Percentiles rank a stretch among this genome's conserved stretches.
These are phyloP conservation scores for Schizothecium vesticola DNA, from an alignment of 495 filamentous ascomycete genomes.

Conservation along the genomic window DNA sequence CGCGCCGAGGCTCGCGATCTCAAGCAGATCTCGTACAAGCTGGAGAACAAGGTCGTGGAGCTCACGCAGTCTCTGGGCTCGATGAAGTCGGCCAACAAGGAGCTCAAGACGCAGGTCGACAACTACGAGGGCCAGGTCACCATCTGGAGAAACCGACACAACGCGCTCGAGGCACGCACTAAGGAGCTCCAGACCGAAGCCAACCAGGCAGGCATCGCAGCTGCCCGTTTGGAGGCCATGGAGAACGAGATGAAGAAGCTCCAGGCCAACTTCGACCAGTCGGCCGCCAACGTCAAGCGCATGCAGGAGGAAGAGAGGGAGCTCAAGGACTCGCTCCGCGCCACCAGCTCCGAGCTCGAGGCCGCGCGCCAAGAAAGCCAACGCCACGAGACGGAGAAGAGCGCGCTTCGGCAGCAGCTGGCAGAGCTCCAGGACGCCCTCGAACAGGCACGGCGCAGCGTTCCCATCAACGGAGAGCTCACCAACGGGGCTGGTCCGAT, in stretches of 20 bases:
- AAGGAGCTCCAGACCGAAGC: conserved; percentile 95
- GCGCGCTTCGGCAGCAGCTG: conserved; percentile 77
- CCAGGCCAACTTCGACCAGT: conserved; percentile 82
- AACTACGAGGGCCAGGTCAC: conserved; percentile 95
- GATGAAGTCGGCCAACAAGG: conserved; percentile 89
- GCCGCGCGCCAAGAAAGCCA: conserved; percentile 62
- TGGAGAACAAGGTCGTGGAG: conserved; percentile 99
- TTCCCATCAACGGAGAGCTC: conserved; percentile 61
- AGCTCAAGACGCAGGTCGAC: conserved; percentile 79
- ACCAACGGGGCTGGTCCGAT: conserved; percentile 54
- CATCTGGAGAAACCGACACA: conserved; percentile 88
- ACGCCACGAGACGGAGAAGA: conserved; percentile 75
- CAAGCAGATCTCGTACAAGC: conserved; percentile 97
- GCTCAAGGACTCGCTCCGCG: conserved; percentile 70
- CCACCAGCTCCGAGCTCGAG: conserved; percentile 72
- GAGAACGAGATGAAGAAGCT: conserved; percentile 91
- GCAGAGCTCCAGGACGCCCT: conserved; percentile 87
- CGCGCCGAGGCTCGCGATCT: conserved; percentile 95
- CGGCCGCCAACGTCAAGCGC: conserved; percentile 78
- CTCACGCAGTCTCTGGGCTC: conserved; percentile 89
- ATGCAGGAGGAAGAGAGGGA: conserved; percentile 87
- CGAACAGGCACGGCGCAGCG: conserved; percentile 70
- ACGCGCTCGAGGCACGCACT: conserved; percentile 78
- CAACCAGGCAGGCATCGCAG: conserved; percentile 93
- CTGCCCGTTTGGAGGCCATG: conserved; percentile 79